phyloP scores from a whole-genome alignment of 2,329 filamentous ascomycete genomes.

The Hypoxylon sp. region DNA sequence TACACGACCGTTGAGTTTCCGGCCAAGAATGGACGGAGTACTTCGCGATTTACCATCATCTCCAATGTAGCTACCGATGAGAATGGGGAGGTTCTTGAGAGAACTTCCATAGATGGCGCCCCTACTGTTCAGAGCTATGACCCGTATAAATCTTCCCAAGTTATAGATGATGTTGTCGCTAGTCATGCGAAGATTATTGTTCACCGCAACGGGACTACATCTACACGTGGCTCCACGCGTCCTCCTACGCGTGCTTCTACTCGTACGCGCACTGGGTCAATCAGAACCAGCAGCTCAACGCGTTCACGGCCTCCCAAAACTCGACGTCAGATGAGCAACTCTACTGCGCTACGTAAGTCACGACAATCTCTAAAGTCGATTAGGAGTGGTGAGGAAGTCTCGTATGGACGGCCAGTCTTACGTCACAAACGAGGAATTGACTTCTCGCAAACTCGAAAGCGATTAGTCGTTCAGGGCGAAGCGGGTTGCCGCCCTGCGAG shows the following conservation, averaged over 20 bases:
- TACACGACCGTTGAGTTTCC: conserved; percentile 74
- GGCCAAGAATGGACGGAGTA: conserved; percentile 64
- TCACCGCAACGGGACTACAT: conserved; percentile 66
- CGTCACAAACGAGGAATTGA: conserved; percentile 69
- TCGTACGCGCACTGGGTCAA: conserved; percentile 57
- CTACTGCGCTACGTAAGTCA: conserved; percentile 54
- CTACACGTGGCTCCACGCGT: conserved; percentile 51
- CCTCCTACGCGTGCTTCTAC: conserved; percentile 47
- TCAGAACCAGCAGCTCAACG: conserved; percentile 53
- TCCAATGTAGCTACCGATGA: conserved; percentile 69
- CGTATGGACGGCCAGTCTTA: conserved; percentile 60
- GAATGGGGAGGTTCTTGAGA: conserved; percentile 59
- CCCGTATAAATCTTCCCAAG: conserved; percentile 80
- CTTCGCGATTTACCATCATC: conserved; percentile 76
- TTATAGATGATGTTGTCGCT: conserved; percentile 63
- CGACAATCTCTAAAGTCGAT: conserved; percentile 66
- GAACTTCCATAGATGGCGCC: conserved; percentile 52
- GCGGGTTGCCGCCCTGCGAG: conserved; percentile 47
- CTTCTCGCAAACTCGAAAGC: conserved; percentile 66
- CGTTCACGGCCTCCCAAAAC: conserved; percentile 45
- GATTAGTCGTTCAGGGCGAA: conserved; percentile 44
- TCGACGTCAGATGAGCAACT: conserved; percentile 51
- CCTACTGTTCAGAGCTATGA: conserved; percentile 80
- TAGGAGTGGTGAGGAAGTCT: conserved; percentile 61
- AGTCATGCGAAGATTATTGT: conserved; percentile 78